Evolutionary conservation across 176 grass and related monocot genomes (phyloP).

Genomic region (Zizania latifolia): DNA sequence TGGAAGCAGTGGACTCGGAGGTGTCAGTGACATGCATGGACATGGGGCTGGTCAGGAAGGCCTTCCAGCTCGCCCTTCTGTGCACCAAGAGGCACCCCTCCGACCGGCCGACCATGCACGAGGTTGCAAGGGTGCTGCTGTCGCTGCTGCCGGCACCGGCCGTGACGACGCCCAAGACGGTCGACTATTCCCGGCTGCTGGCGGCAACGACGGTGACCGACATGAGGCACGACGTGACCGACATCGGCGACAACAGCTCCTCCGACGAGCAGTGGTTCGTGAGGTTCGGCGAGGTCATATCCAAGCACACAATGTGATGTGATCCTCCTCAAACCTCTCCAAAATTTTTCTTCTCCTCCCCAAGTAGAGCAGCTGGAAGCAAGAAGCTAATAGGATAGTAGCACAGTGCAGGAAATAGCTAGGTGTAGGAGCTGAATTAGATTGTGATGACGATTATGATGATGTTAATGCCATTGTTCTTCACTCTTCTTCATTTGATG

Average conservation of each 20-base stretch:
- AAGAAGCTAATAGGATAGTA: constrained; percentile 34
- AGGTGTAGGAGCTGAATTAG: constrained; percentile 29
- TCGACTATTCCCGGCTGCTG: constrained; percentile 65
- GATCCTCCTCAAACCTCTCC: background rate
- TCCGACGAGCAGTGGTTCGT: constrained; percentile 92
- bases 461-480: constrained; percentile 8
- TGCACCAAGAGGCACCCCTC: constrained; percentile 84
- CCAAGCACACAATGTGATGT: constrained; percentile 73
- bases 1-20: constrained; percentile 96
- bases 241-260: constrained; percentile 61
- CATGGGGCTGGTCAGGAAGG: constrained; percentile 77
- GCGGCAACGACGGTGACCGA: constrained; percentile 24
- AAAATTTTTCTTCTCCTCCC: constrained; percentile 20
- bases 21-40: constrained; percentile 93
- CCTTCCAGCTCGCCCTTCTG: constrained; percentile 88
- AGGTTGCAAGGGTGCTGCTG: constrained; percentile 72
- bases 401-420: constrained; percentile 46
- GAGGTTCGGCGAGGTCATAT: constrained; percentile 88
- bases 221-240: constrained; percentile 25
- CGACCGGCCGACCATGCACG: constrained; percentile 91
- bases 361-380: constrained; percentile 24
- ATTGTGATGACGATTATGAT: too few species aligned
- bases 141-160: constrained; percentile 59
- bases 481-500: background rate
- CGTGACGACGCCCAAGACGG: constrained; percentile 15